Evolutionary conservation across 108 stramenopile genomes (phyloP), one percentile per base, ranked within the genome.

Genomic region (Fistulifera solaris): DNA sequence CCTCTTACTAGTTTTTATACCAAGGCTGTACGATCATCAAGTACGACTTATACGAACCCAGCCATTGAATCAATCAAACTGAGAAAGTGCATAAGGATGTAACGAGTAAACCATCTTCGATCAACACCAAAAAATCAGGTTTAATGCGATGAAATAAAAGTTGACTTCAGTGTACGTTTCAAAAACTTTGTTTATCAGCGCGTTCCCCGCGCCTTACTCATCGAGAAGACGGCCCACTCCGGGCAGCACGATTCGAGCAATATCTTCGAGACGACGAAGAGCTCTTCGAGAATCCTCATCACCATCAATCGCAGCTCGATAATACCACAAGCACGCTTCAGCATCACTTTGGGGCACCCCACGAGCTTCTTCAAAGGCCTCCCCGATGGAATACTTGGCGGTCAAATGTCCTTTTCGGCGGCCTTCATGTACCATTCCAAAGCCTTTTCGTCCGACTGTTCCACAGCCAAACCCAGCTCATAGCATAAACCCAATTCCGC

Each of bases 251-350:
- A 87, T 92, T 43, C 86, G 68, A 40, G 90, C 90, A 71, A 88
- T 83, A 21, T 87, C 84, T 51, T 65, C 59, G 40, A 92, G 65
- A 45, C 90, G 80, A n/a, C 74, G 70, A 40, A 92, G 55, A 6
- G 83, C 85, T 26, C 61, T 50, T 54, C 76, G 72, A 26, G 71
- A 68, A 65, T 87, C 90, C 48, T 86, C 74, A 56, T 85, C 81
- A 12, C 90, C 90, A 44, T 68, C 65, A 28, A 85, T 59, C 10
- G 86, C 90, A 8, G 90, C 90, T 13, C 77, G 71, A 62, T 82
- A 81, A 70, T 87, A 92, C 90, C 90, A 92, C 14, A 92, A 55
- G 41, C 85, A 87, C 1, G 90, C 90, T 60, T 92, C 90, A 50
- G 76, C 77, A 42, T 86, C 77, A 49, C 80, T 80, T 44, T 82